A percentile compares a stretch with the other conserved stretches of the same genome.
These are phyloP conservation scores for Backusella parvicylindrica DNA, from an alignment of 192 early-diverging fungal genomes.

Conservation along the genomic window DNA sequence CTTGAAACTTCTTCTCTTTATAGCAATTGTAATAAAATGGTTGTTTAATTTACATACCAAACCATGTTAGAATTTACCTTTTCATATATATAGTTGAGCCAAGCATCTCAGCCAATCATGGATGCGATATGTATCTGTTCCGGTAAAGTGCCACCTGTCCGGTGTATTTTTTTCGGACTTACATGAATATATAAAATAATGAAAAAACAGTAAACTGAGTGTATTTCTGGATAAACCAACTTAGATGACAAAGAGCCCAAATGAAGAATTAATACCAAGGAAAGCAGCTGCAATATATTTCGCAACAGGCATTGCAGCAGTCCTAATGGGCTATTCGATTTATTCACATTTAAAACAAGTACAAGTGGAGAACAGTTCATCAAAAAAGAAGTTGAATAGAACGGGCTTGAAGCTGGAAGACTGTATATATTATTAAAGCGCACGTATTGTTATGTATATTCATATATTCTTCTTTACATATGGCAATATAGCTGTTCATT, in stretches of 20 bases:
- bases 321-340: constrained; percentile 32
- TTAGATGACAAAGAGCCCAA: neutral
- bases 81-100: too few relatives aligned
- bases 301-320: constrained; percentile 16
- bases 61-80: too few relatives aligned
- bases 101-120: neutral
- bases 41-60: too few relatives aligned
- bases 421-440: neutral
- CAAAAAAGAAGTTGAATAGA: constrained; percentile 6
- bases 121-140: neutral
- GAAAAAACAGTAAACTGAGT: neutral
- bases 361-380: neutral
- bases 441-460: neutral
- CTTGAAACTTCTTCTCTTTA: too few relatives aligned
- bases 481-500: constrained; percentile 37
- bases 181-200: neutral
- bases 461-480: neutral
- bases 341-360: constrained; percentile 26
- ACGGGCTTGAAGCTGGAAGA: constrained; percentile 5
- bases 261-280: neutral
- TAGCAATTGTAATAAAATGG: too few relatives aligned
- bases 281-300: constrained; percentile 15
- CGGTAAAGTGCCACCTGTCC: neutral
- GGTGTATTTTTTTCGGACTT: neutral
- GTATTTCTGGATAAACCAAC: neutral